Evolutionary conservation across 1,139 yeast genomes (phyloP).

Genomic region (Diutina siamensis): DNA sequence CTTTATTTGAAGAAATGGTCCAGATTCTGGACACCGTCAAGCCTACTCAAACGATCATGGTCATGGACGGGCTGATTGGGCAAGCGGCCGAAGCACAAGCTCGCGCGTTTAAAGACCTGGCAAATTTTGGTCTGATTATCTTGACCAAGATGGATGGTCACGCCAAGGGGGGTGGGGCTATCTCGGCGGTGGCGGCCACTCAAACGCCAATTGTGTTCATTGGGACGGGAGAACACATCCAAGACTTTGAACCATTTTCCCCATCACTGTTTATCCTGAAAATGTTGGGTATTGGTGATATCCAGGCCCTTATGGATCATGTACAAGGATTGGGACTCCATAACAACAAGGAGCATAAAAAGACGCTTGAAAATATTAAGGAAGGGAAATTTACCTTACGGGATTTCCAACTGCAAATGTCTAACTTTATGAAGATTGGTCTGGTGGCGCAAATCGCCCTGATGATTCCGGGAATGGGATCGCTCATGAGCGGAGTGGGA

Average conservation of each 20-base stretch:
- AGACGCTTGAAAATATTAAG: conserved; percentile 84
- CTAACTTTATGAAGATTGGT: conserved; percentile 92
- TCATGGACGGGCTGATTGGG: conserved; percentile 93
- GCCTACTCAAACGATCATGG: conserved; percentile 96
- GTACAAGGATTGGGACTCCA: conserved; percentile 83
- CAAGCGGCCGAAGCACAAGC: conserved; percentile 98
- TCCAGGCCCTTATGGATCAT: conserved; percentile 89
- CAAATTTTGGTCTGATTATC: conserved; percentile 91
- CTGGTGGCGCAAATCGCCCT: conserved; percentile 87
- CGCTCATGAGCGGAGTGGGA: conserved; percentile 74
- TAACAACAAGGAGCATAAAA: conserved; percentile 55
- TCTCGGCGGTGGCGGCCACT: conserved; percentile 96
- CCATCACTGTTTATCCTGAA: conserved; percentile 85
- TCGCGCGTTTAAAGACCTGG: conserved; percentile 82
- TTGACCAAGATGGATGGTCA: conserved; percentile 98
- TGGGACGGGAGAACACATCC: conserved; percentile 97
- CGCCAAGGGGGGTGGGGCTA: conserved; percentile 99
- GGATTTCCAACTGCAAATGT: conserved; percentile 92
- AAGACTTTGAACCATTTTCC: conserved; percentile 84
- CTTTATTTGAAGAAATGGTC: conserved; percentile 86
- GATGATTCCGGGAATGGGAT: conserved; percentile 91
- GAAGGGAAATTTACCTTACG: conserved; percentile 90
- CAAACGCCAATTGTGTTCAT: conserved; percentile 92
- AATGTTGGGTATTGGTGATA: conserved; percentile 88
- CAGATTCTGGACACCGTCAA: conserved; percentile 78